phyloP scores from a whole-genome alignment of 2,329 filamentous ascomycete genomes.

The Purpureocillium takamizusanense region DNA sequence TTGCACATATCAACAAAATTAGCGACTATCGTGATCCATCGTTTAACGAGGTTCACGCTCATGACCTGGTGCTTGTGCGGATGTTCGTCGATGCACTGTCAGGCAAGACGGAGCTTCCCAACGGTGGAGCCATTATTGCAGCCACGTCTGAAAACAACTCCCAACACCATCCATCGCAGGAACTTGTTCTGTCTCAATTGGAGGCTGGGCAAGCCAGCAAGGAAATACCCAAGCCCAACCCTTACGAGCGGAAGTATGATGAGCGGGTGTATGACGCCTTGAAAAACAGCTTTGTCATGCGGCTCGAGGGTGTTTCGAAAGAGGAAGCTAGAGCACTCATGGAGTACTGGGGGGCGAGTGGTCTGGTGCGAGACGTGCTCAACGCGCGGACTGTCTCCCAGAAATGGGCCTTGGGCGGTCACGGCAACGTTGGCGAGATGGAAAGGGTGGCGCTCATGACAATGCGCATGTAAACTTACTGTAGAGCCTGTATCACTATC shows the following conservation, averaged over 20 bases:
- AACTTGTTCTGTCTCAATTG: slow-evolving; percentile 55
- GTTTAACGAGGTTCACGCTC: slow-evolving; percentile 70
- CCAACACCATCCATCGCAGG: slow-evolving; percentile 54
- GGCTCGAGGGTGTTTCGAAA: slow-evolving; percentile 61
- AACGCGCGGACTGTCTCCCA: slow-evolving; percentile 65
- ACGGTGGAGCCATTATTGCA: slow-evolving; percentile 73
- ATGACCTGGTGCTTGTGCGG: slow-evolving; percentile 69
- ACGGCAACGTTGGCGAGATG: slow-evolving; percentile 78
- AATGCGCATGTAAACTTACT: slow-evolving; percentile 30
- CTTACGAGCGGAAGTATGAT: slow-evolving; percentile 49
- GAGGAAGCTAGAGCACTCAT: slow-evolving; percentile 69
- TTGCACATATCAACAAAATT: slow-evolving; percentile 71
- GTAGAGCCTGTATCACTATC: slow-evolving; percentile 16
- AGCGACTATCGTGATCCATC: slow-evolving; percentile 67
- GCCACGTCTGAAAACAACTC: slow-evolving; percentile 66
- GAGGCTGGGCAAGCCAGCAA: slow-evolving; percentile 30
- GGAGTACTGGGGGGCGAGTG: slow-evolving; percentile 90
- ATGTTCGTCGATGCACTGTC: slow-evolving; percentile 67
- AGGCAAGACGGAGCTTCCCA: slow-evolving; percentile 46
- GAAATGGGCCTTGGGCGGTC: slow-evolving; percentile 76
- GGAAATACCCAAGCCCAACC: slow-evolving; percentile 35
- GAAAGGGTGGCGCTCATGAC: slow-evolving; percentile 54
- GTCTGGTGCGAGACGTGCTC: slow-evolving; percentile 62
- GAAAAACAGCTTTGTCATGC: slow-evolving; percentile 39
- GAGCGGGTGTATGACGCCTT: slow-evolving; percentile 44